These are phyloP conservation scores for Diaporthe citrichinensis DNA, from an alignment of 2,329 filamentous ascomycete species.

Conservation along the genomic window DNA sequence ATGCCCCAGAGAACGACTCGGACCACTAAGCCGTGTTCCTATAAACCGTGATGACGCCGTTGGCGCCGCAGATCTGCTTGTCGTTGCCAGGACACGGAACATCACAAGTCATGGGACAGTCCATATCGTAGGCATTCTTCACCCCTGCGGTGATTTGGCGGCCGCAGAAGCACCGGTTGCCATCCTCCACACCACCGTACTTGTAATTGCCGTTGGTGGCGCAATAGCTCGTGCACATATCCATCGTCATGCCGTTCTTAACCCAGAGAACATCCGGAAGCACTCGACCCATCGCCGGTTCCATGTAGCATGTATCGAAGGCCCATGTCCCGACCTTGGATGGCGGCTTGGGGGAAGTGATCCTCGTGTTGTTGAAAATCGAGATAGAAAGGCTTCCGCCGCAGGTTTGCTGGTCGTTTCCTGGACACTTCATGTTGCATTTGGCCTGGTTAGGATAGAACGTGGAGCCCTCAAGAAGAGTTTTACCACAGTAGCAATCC, in stretches of 20 bases:
- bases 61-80: constrained; percentile 7
- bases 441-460: neutral
- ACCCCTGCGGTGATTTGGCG: constrained; percentile 44
- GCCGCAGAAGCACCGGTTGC: constrained; percentile 45
- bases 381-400: constrained; percentile 7
- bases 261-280: constrained; percentile 15
- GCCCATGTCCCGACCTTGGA: constrained; percentile 10
- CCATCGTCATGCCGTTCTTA: constrained; percentile 41
- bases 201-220: constrained; percentile 38
- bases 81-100: neutral
- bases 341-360: neutral
- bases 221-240: constrained; percentile 41
- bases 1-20: too few relatives aligned
- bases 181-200: constrained; percentile 42
- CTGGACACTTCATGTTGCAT: constrained; percentile 7
- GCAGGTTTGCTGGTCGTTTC: neutral
- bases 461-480: neutral
- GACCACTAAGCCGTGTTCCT: neutral
- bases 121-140: constrained; percentile 50
- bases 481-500: constrained; percentile 12
- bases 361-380: constrained; percentile 4
- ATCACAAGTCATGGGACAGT: constrained; percentile 55
- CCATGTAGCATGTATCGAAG: constrained; percentile 3
- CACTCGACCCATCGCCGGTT: neutral
- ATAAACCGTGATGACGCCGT: constrained; percentile 1